These are phyloP conservation scores for Aspergillus tanneri DNA, from an alignment of 2,329 filamentous ascomycete genomes.

Conservation along the genomic window DNA sequence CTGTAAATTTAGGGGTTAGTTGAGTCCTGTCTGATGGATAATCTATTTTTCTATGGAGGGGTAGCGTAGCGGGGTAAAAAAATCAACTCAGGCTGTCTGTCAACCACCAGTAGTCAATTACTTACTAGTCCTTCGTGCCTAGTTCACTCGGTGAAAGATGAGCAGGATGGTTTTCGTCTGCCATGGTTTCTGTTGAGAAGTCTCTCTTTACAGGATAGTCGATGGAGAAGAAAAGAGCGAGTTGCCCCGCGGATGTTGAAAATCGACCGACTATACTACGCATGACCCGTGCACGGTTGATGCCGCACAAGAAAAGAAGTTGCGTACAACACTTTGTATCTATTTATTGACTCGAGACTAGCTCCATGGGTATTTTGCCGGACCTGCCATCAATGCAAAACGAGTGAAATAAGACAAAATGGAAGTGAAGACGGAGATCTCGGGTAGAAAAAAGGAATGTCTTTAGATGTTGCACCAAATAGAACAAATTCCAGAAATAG, in stretches of 20 bases:
- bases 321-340: too few species aligned
- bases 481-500: conserved; percentile 22
- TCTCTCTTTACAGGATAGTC: not conserved
- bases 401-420: conserved; percentile 16
- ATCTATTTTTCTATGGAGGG: not conserved
- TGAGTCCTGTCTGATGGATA: conserved; percentile 8
- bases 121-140: conserved; percentile 88
- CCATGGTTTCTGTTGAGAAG: conserved; percentile 16
- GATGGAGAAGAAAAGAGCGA: not conserved
- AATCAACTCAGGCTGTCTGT: not conserved
- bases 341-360: not conserved
- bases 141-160: conserved; percentile 76
- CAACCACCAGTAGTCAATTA: conserved; percentile 16
- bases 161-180: conserved; percentile 48
- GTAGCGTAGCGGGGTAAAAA: conserved; percentile 17
- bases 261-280: too few species aligned
- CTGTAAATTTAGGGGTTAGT: conserved; percentile 43
- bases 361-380: conserved; percentile 20
- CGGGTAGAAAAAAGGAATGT: not conserved
- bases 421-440: conserved; percentile 10
- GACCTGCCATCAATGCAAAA: conserved; percentile 13
- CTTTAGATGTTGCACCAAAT: conserved; percentile 1
- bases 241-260: too few species aligned
- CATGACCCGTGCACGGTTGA: too few species aligned
- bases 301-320: too few species aligned